These are phyloP conservation scores for Colletotrichum tropicicola DNA, from an alignment of 2,329 filamentous ascomycete genomes.

Conservation along the genomic window DNA sequence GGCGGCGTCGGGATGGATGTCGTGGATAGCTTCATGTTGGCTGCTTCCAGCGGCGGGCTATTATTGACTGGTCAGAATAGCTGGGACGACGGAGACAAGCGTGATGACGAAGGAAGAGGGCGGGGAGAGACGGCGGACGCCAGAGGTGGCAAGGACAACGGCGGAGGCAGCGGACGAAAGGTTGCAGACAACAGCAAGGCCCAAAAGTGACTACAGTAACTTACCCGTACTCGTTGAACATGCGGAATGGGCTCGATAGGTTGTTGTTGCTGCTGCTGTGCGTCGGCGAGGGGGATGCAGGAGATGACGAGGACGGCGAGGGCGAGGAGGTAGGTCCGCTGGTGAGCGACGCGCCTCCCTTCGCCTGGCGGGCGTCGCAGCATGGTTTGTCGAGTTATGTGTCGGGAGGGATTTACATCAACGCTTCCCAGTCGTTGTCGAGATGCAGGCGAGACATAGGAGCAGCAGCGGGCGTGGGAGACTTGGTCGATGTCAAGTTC, in stretches of 20 bases:
- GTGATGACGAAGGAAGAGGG: not conserved
- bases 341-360: conserved; percentile 57
- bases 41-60: conserved; percentile 9
- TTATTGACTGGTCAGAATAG: too few species aligned
- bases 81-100: too few species aligned
- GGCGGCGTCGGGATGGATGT: conserved; percentile 35
- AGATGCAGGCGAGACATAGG: conserved; percentile 30
- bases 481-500: not conserved
- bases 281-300: conserved; percentile 63
- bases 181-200: too few species aligned
- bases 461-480: conserved; percentile 1
- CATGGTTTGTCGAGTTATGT: conserved; percentile 50
- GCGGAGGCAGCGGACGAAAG: too few species aligned
- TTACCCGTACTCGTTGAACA: conserved; percentile 6
- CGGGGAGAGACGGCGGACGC: not conserved
- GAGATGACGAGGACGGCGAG: conserved; percentile 67
- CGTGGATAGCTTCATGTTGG: conserved; percentile 7
- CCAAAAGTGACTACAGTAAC: too few species aligned
- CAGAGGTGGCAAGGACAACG: too few species aligned
- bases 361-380: conserved; percentile 71
- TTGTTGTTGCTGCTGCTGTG: conserved; percentile 69
- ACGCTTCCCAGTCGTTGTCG: conserved; percentile 20
- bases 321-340: conserved; percentile 60
- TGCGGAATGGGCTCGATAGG: conserved; percentile 24
- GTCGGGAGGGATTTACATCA: conserved; percentile 29